A percentile compares a stretch with the other conserved stretches of the same genome.
Conservation (phyloP, 768 basidiomycete genomes). For the Amanita polypyramis region DNA sequence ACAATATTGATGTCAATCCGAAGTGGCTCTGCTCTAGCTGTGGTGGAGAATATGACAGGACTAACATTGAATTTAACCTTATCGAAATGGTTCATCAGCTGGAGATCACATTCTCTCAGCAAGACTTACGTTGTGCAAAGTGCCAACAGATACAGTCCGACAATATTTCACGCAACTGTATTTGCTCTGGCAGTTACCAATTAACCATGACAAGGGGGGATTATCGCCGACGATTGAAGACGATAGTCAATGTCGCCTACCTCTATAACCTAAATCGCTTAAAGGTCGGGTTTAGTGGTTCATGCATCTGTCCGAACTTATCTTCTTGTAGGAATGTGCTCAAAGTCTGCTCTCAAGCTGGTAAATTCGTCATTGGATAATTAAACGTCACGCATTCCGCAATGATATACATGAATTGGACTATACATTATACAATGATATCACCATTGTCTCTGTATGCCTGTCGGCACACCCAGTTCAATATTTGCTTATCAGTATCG, state of each 20-base stretch:
- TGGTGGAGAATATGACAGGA: conserved; percentile 81
- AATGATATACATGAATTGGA: background rate
- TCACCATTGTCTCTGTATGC: background rate
- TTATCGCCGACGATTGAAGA: conserved; percentile 57
- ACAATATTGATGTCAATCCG: conserved; percentile 33
- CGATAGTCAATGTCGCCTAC: conserved; percentile 75
- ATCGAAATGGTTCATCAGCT: conserved; percentile 65
- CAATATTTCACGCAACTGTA: conserved; percentile 76
- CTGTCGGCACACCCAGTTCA: no score
- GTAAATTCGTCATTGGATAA: background rate
- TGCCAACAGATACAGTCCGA: conserved; percentile 89
- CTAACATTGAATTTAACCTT: conserved; percentile 76
- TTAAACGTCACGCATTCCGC: no score
- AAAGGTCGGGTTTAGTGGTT: conserved; percentile 34
- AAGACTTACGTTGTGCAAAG: conserved; percentile 81
- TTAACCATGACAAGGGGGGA: conserved; percentile 68
- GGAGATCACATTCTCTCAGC: conserved; percentile 71
- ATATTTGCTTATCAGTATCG: no score
- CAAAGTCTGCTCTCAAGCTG: conserved; percentile 24
- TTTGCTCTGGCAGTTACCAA: conserved; percentile 80
- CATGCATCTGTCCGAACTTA: background rate
- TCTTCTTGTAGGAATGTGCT: conserved; percentile 31
- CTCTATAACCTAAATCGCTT: conserved; percentile 60
- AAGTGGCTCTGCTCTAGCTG: conserved; percentile 69
- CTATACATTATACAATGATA: background rate